Conservation (phyloP, 495 filamentous ascomycete species). For the Thozetella sp. region DNA sequence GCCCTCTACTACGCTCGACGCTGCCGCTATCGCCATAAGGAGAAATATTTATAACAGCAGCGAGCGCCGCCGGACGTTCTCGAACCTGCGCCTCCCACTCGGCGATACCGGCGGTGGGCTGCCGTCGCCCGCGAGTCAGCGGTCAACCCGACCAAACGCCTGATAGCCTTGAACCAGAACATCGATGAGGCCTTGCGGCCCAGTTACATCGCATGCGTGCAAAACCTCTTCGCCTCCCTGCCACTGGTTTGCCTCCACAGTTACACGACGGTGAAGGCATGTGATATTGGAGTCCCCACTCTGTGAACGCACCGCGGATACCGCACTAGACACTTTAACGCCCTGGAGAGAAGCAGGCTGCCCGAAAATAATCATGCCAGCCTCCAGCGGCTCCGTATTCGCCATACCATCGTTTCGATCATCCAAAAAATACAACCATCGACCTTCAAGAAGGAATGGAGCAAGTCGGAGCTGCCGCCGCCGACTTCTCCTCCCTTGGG, state of each 20-base stretch:
- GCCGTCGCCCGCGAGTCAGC: neutral
- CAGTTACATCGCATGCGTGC: neutral
- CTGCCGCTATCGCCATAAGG: slow-evolving; percentile 8
- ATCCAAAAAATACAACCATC: too few relatives aligned
- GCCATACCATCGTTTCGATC: too few relatives aligned
- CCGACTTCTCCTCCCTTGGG: too few relatives aligned
- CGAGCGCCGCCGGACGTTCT: slow-evolving; percentile 10
- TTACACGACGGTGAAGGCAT: neutral
- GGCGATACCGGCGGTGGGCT: slow-evolving; percentile 1
- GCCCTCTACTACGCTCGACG: neutral
- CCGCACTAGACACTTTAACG: too few relatives aligned
- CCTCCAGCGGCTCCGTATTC: too few relatives aligned
- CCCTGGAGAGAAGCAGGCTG: too few relatives aligned
- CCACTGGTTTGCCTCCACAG: neutral
- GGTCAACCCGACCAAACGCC: neutral
- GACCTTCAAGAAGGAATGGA: too few relatives aligned
- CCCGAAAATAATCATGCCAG: too few relatives aligned
- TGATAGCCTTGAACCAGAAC: too few relatives aligned
- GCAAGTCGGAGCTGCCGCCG: too few relatives aligned
- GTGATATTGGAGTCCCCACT: too few relatives aligned
- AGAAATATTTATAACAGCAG: neutral
- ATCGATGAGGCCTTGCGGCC: neutral
- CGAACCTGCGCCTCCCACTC: slow-evolving; percentile 6
- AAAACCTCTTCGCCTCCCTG: neutral
- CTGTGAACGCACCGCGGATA: too few relatives aligned